These are phyloP conservation scores for Cladorrhinum samala DNA, from an alignment of 495 filamentous ascomycete genomes.

Conservation along the genomic window DNA sequence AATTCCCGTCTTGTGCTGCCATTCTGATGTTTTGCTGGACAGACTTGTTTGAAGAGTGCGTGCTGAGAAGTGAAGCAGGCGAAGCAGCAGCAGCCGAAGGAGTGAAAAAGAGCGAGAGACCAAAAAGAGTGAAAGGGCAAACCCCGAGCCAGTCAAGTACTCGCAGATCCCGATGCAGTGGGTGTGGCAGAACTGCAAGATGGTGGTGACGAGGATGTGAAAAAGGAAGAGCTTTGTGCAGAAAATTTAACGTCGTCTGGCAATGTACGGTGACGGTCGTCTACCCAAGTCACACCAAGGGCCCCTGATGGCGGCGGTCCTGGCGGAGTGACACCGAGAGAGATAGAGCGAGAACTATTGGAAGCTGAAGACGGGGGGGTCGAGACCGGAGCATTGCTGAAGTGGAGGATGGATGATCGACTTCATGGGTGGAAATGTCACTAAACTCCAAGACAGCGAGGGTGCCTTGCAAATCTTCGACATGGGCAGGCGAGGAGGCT, in stretches of 20 bases:
- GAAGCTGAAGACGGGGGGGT: not conserved
- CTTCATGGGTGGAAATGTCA: slow-evolving; percentile 2
- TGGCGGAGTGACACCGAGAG: no score
- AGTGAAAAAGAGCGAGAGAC: not conserved
- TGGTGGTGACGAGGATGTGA: no score
- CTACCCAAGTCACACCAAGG: no score
- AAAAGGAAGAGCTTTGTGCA: no score
- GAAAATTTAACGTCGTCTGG: no score
- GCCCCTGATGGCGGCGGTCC: no score
- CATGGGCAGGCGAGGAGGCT: no score
- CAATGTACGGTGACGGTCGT: no score
- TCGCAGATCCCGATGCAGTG: no score
- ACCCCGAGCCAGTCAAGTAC: no score
- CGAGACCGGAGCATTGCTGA: not conserved
- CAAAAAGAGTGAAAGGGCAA: no score
- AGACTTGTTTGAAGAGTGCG: slow-evolving; percentile 1
- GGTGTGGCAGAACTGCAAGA: no score
- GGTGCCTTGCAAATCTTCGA: not conserved
- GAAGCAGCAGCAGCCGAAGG: not conserved
- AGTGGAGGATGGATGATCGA: not conserved
- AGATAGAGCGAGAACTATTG: not conserved
- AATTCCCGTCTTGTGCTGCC: slow-evolving; percentile 1
- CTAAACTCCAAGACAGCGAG: not conserved
- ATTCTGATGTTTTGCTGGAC: not conserved
- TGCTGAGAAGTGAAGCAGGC: not conserved